Evolutionary conservation across 2,329 filamentous ascomycete genomes (phyloP).

Genomic region (Fusarium drepaniforme): DNA sequence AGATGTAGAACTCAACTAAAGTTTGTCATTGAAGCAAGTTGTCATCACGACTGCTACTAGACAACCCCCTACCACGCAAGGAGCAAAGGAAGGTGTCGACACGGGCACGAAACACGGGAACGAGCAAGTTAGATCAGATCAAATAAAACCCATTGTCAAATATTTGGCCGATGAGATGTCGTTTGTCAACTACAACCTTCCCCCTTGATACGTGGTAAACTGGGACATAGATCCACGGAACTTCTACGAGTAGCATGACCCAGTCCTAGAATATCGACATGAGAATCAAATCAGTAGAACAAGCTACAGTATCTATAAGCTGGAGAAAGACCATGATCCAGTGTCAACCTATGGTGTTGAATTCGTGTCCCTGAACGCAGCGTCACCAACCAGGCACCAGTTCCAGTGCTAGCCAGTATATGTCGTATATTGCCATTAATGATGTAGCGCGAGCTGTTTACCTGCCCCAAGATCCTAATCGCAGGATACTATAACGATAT

Average conservation of each 20-base stretch:
- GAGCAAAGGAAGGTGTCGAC: not conserved
- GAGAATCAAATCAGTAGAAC: not conserved
- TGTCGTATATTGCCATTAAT: not conserved
- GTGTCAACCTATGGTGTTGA: not conserved
- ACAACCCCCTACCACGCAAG: not conserved
- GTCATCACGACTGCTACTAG: too few relatives aligned
- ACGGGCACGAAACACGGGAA: not conserved
- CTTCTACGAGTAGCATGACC: not conserved
- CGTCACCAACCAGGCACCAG: not conserved
- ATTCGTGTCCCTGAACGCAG: too few relatives aligned
- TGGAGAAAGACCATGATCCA: not conserved
- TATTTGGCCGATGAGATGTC: not conserved
- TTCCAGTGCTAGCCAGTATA: not conserved
- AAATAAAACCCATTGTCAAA: too few relatives aligned
- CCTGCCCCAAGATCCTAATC: too few relatives aligned
- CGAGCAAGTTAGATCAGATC: too few relatives aligned
- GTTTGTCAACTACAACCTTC: not conserved
- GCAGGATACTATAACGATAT: too few relatives aligned
- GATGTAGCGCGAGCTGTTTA: not conserved
- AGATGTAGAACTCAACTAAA: not conserved
- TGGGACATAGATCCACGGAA: not conserved
- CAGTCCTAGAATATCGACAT: not conserved
- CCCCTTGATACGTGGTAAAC: not conserved
- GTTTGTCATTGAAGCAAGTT: not conserved
- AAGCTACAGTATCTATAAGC: too few relatives aligned